Evolutionary conservation across 2,329 filamentous ascomycete genomes (phyloP).

Genomic region (Penicillium oxalicum): DNA sequence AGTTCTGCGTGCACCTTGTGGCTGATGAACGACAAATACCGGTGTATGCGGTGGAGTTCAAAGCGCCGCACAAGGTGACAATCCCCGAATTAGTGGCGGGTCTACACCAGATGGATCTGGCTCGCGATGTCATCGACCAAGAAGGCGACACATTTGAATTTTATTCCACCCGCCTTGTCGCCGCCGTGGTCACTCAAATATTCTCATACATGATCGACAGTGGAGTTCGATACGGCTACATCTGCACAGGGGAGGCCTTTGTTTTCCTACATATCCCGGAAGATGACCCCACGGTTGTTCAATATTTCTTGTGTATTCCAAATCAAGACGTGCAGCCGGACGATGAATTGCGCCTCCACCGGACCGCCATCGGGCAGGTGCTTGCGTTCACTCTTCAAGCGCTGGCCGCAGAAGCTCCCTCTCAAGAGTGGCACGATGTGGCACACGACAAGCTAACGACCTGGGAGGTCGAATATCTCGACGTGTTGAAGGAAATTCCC

Average conservation of each 20-base stretch:
- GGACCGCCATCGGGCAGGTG: constrained; percentile 24
- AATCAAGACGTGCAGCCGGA: constrained; percentile 20
- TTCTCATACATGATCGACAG: constrained; percentile 27
- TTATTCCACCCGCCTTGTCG: constrained; percentile 19
- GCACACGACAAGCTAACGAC: constrained; percentile 13
- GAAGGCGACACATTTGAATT: constrained; percentile 23
- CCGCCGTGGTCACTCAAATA: constrained; percentile 24
- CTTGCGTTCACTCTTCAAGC: constrained; percentile 28
- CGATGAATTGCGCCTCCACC: constrained; percentile 22
- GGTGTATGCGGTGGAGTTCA: constrained; percentile 23
- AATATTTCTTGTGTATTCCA: constrained; percentile 23
- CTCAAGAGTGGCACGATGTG: neutral
- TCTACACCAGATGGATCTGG: constrained; percentile 22
- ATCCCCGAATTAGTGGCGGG: constrained; percentile 21
- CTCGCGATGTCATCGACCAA: constrained; percentile 21
- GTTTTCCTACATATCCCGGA: constrained; percentile 26
- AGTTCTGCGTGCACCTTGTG: constrained; percentile 21
- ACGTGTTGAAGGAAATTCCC: constrained; percentile 20
- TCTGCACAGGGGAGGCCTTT: constrained; percentile 28
- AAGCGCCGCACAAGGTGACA: constrained; percentile 24
- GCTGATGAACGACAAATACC: constrained; percentile 17
- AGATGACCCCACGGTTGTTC: constrained; percentile 12
- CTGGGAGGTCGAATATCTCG: constrained; percentile 21
- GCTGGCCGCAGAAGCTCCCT: constrained; percentile 14
- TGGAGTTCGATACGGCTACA: constrained; percentile 24